phyloP scores from a whole-genome alignment of 495 filamentous ascomycete species.

The Achaetomiella virescens region DNA sequence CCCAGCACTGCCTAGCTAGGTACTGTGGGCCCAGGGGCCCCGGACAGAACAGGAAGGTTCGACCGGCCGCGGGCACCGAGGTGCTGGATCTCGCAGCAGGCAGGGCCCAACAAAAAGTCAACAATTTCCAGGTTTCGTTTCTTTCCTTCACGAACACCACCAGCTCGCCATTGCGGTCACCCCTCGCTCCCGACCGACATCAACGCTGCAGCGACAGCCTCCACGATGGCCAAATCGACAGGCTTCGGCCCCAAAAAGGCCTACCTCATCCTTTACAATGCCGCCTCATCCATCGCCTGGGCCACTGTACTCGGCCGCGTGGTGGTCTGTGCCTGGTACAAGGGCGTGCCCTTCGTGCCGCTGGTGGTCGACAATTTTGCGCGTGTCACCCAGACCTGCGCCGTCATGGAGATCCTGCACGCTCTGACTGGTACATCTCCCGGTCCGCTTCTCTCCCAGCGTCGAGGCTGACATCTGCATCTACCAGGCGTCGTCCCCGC shows the following conservation, averaged over 20 bases:
- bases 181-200: not conserved
- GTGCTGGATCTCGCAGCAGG: no score
- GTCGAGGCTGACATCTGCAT: not conserved
- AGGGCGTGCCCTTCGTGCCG: conserved; percentile 31
- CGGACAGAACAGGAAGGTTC: not conserved
- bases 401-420: conserved; percentile 77
- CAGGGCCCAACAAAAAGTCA: conserved; percentile 10
- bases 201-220: not conserved
- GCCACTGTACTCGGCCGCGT: conserved; percentile 56
- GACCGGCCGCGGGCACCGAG: conserved; percentile 2
- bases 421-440: conserved; percentile 53
- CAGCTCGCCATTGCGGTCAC: conserved; percentile 1
- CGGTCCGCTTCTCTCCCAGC: not conserved
- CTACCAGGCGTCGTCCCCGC: conserved; percentile 69
- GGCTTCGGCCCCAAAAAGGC: conserved; percentile 39
- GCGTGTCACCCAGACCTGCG: conserved; percentile 75
- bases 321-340: conserved; percentile 28
- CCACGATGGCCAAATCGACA: conserved; percentile 7
- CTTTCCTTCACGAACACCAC: not conserved
- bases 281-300: conserved; percentile 70
- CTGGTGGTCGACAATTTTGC: conserved; percentile 57
- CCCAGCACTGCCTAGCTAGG: not conserved
- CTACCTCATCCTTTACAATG: conserved; percentile 83
- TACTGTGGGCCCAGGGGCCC: not conserved
- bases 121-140: conserved; percentile 1